Evolutionary conservation across 2,329 filamentous ascomycete genomes (phyloP).

Genomic region (Apiospora sp.): DNA sequence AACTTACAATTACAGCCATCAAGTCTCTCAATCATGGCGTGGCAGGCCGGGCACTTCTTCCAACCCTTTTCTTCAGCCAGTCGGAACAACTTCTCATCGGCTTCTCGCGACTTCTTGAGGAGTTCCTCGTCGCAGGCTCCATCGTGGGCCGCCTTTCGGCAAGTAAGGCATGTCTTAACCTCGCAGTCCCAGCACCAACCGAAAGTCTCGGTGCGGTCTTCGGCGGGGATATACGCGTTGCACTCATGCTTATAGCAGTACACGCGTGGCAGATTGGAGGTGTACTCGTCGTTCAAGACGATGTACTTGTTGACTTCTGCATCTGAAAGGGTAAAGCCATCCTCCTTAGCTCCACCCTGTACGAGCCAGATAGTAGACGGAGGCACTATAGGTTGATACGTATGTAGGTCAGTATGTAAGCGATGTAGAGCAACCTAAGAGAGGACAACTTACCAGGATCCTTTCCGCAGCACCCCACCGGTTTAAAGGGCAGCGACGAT

Average conservation of each 20-base stretch:
- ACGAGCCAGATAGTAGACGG: not conserved
- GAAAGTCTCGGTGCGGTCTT: not conserved
- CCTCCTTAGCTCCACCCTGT: not conserved
- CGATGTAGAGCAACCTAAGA: not conserved
- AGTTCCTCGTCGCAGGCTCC: not conserved
- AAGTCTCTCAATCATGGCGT: not conserved
- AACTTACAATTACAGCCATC: not conserved
- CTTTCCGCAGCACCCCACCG: not conserved
- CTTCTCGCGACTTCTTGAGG: not conserved
- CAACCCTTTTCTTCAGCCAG: not conserved
- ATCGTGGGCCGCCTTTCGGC: not conserved
- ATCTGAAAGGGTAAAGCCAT: not conserved
- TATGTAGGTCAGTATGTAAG: no score
- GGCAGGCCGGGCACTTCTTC: not conserved
- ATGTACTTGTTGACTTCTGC: not conserved
- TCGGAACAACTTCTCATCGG: not conserved
- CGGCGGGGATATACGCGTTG: not conserved
- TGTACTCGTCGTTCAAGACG: not conserved
- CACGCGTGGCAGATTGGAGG: not conserved
- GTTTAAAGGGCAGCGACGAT: not conserved
- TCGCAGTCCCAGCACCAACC: not conserved
- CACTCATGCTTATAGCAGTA: not conserved
- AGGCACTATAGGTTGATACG: not conserved
- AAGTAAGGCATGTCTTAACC: not conserved
- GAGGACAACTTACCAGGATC: not conserved